phyloP scores from a whole-genome alignment of 495 filamentous ascomycete species.

The Aspergillus taichungensis region DNA sequence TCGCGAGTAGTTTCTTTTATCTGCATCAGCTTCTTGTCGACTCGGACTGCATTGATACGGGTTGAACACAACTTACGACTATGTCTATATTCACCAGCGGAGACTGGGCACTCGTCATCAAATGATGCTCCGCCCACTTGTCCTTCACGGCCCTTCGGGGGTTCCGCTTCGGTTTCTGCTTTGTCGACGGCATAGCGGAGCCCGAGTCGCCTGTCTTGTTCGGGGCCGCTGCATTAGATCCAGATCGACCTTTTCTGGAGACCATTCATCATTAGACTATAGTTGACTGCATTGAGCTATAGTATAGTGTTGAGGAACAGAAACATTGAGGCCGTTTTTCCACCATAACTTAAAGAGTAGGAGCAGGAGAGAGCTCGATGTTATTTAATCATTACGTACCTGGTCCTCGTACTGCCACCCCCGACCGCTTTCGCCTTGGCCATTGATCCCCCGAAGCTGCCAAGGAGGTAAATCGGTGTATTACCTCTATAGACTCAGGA shows the following conservation, averaged over 20 bases:
- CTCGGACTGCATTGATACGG: neutral
- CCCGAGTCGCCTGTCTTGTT: slow-evolving; percentile 12
- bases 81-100: slow-evolving; percentile 46
- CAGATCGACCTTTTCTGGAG: slow-evolving; percentile 8
- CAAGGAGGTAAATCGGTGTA: too few relatives aligned
- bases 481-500: neutral
- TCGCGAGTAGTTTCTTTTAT: slow-evolving; percentile 48
- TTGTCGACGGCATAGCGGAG: slow-evolving; percentile 13
- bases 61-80: slow-evolving; percentile 35
- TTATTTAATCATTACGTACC: slow-evolving; percentile 4
- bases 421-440: slow-evolving; percentile 27
- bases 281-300: too few relatives aligned
- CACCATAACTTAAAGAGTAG: too few relatives aligned
- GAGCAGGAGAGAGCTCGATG: too few relatives aligned
- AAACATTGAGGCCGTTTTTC: too few relatives aligned
- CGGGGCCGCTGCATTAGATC: slow-evolving; percentile 16
- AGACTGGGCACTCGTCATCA: slow-evolving; percentile 47
- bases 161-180: slow-evolving; percentile 23
- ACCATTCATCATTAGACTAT: slow-evolving; percentile 9
- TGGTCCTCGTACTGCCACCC: slow-evolving; percentile 22
- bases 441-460: slow-evolving; percentile 20
- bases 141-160: slow-evolving; percentile 24
- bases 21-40: slow-evolving; percentile 7
- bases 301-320: too few relatives aligned
- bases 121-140: slow-evolving; percentile 39